Evolutionary conservation across 345 rosid genomes (phyloP), one percentile per base, ranked within the genome.

Genomic region (Aethionema arabicum): DNA sequence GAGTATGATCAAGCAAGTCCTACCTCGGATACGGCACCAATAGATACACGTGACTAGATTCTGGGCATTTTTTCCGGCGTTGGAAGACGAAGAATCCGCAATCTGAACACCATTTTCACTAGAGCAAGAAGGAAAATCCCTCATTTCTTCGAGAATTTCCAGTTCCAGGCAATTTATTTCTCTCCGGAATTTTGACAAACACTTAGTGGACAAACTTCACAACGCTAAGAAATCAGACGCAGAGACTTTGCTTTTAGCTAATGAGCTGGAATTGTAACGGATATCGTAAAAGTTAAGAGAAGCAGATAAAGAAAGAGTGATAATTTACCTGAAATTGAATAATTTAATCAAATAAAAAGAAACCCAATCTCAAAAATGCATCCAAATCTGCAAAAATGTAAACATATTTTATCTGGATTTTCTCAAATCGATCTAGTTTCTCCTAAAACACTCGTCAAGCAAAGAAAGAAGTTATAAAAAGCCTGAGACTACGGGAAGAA

Each of bases 61-160:
- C 72, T 92, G 98, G 4, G 88, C 84, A 63, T 61, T 69, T 73
- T 74, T 92, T 4, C 83, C 68, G 8, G 82, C 50, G 66, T 7
- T 83, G 29, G 92, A 76, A 29, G 95, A 79, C 6, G 98, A 86
- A 46, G 88, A 85, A 76, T 85, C 93, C 11, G 93, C 85, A 33
- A 85, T 76, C 71, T 87, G 98, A 3, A 89, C 91, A 32, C 96
- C 95, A 77, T 79, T 92, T 72, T 92, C 95, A 48, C 98, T 86
- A 38, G 91, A 92, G 72, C 98, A 89, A 79, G 96, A 89, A 6
- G 98, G 93, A 42, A 92, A 92, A 80, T 89, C 98, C 50, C 84
- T 92, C 96, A 92, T 92, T 62, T 76, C 39, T 32, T 44, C 58
- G 49, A 21, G 16, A 56, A 53, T 50, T 32, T 29, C 8, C 68